Evolutionary conservation across 495 filamentous ascomycete genomes (phyloP), one percentile per base, ranked within the genome.

Genomic region (Neurospora sublineolata): DNA sequence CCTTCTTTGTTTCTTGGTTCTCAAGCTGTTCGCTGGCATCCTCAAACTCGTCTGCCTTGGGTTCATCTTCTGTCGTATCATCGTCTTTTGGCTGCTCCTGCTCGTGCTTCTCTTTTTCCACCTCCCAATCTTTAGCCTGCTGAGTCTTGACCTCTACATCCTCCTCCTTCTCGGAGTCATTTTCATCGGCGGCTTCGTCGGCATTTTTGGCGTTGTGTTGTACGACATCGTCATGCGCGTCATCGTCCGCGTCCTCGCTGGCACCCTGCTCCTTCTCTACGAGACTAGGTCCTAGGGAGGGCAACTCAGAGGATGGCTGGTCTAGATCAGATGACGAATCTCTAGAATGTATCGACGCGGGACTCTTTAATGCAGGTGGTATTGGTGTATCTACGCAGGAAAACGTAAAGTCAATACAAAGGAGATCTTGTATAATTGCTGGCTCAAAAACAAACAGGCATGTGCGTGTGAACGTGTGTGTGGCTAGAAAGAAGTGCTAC

Each of bases 361-460:
- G 79, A 64, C 75, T 74, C 72, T 74, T 78, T 73, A 79, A 72
- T 70, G 79, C 72, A 72, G 79, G 74, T 79, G 78, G 75, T 75
- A 80, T 75, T 80, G 78, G 78, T 74, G 75, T 73, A 79, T 81
- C 80, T 81, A 81, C 80, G 80, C 75, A 71, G 68, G 58, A 77
- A 69, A 73, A 79, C 46, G 44, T 74, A 70, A 72, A 71, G 79
- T 79, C 75, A 81, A 81, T 77, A 80, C 74, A 74, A 78, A 74
- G 64, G 67, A 68, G 68, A 37, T 69, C 71, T 46, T 37, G 33
- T 36, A n/a, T 44, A 42, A 67, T 37, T 9, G 20, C 20, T 44
- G 38, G 27, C 23, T 60, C 27, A 37, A 72, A 46, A 68, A 37
- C 52, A 68, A 72, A 74, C 64, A 72, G 60, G 69, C 68, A 71